Evolutionary conservation across 345 rosid species (phyloP).

Genomic region (Acer negundo): DNA sequence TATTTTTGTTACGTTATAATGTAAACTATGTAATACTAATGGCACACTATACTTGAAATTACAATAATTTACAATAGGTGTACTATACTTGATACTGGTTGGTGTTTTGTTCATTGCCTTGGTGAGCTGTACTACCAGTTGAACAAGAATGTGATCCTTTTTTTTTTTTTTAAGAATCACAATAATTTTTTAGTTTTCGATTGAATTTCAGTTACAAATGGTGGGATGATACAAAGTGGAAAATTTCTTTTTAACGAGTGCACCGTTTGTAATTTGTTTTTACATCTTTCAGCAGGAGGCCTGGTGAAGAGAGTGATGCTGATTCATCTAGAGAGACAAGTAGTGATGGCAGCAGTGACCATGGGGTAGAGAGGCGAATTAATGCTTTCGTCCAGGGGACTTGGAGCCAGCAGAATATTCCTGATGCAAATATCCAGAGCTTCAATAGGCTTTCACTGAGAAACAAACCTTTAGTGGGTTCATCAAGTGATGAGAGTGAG

Average conservation of each 20-base stretch:
- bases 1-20: background rate
- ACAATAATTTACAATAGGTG: background rate
- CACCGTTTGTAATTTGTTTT: slow-evolving; percentile 13
- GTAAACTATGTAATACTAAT: background rate
- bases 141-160: background rate
- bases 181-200: background rate
- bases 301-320: slow-evolving; percentile 70
- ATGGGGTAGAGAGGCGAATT: slow-evolving; percentile 44
- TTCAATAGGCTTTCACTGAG: slow-evolving; percentile 49
- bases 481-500: slow-evolving; percentile 76
- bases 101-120: background rate
- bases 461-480: slow-evolving; percentile 46
- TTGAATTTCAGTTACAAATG: background rate
- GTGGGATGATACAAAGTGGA: background rate
- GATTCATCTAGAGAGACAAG: slow-evolving; percentile 65
- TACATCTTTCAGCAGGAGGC: slow-evolving; percentile 40
- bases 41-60: background rate
- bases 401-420: slow-evolving; percentile 34
- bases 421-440: slow-evolving; percentile 40
- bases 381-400: slow-evolving; percentile 30
- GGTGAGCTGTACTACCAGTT: background rate
- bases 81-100: background rate
- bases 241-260: background rate
- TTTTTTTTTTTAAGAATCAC: background rate
- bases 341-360: slow-evolving; percentile 67